Percentiles rank a stretch among this genome's conserved stretches.
These are phyloP conservation scores for Annulohypoxylon truncatum DNA, from an alignment of 2,329 filamentous ascomycete species.

Conservation along the genomic window DNA sequence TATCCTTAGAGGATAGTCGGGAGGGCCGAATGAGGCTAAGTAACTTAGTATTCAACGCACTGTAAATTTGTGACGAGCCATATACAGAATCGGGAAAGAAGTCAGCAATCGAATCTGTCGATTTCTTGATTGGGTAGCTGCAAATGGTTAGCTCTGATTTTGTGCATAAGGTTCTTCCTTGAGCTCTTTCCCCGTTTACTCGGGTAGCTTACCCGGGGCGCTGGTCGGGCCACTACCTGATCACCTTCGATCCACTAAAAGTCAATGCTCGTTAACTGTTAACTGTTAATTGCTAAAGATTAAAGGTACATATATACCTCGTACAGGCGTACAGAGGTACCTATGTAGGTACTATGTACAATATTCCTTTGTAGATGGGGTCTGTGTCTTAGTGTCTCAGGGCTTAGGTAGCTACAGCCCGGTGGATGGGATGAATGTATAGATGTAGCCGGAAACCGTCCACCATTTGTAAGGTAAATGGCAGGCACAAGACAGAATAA, in stretches of 20 bases:
- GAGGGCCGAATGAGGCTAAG: conserved; percentile 16
- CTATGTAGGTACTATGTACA: background rate
- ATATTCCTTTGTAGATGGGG: background rate
- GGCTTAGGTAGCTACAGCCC: background rate
- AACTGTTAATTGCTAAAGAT: conserved; percentile 17
- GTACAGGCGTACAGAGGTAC: background rate
- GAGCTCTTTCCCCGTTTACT: conserved; percentile 11
- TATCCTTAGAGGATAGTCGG: conserved; percentile 13
- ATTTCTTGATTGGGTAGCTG: conserved; percentile 29
- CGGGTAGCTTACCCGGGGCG: conserved; percentile 36
- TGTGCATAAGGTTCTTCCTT: conserved; percentile 22
- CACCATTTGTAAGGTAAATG: background rate
- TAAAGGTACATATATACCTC: background rate
- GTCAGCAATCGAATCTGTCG: background rate
- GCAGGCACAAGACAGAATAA: conserved; percentile 8
- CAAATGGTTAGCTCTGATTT: conserved; percentile 21
- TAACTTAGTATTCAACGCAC: conserved; percentile 7
- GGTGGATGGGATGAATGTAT: background rate
- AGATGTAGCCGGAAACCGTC: conserved; percentile 7
- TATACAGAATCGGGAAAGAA: conserved; percentile 16
- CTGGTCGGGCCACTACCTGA: conserved; percentile 25
- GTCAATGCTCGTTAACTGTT: background rate
- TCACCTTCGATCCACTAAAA: conserved; percentile 11
- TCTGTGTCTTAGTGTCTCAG: conserved; percentile 18
- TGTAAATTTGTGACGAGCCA: conserved; percentile 19